Conservation (phyloP, 208 protist species). For the Crithidia fasciculata region DNA sequence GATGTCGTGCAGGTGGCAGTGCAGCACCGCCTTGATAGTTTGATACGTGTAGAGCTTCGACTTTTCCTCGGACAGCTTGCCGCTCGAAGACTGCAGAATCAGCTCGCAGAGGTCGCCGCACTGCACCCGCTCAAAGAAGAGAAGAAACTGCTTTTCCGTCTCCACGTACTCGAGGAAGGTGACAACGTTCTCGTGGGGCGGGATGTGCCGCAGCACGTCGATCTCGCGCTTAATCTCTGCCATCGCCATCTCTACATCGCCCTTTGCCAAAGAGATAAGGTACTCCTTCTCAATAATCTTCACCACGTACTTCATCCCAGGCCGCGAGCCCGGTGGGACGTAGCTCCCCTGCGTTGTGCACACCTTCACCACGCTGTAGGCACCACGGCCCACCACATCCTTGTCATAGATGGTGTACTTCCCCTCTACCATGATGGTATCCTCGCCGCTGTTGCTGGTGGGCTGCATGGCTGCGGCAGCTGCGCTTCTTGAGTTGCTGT, state of each 20-base stretch:
- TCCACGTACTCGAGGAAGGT: conserved; percentile 91
- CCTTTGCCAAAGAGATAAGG: conserved; percentile 84
- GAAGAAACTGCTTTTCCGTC: conserved; percentile 82
- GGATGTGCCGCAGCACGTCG: conserved; percentile 88
- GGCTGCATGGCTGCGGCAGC: conserved; percentile 4
- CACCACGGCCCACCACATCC: conserved; percentile 82
- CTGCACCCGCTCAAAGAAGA: conserved; percentile 89
- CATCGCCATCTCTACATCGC: conserved; percentile 87
- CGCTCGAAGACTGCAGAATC: conserved; percentile 79
- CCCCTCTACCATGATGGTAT: conserved; percentile 54
- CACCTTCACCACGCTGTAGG: conserved; percentile 90
- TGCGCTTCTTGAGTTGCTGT: conserved; percentile 1
- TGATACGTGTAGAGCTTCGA: conserved; percentile 90
- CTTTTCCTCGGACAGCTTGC: conserved; percentile 83
- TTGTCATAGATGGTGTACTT: conserved; percentile 86
- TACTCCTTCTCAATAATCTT: conserved; percentile 93
- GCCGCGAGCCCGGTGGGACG: conserved; percentile 62
- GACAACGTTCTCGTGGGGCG: conserved; percentile 85
- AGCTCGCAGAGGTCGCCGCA: conserved; percentile 91
- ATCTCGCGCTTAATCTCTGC: conserved; percentile 92
- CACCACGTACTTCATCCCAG: conserved; percentile 87
- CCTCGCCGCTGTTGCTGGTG: conserved; percentile 8
- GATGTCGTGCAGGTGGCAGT: conserved; percentile 92
- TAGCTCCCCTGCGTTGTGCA: conserved; percentile 76
- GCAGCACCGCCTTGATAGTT: conserved; percentile 90